Evolutionary conservation across 2,329 filamentous ascomycete genomes (phyloP), one percentile per base, ranked within the genome.

Genomic region (Sodiomyces alkalinus): DNA sequence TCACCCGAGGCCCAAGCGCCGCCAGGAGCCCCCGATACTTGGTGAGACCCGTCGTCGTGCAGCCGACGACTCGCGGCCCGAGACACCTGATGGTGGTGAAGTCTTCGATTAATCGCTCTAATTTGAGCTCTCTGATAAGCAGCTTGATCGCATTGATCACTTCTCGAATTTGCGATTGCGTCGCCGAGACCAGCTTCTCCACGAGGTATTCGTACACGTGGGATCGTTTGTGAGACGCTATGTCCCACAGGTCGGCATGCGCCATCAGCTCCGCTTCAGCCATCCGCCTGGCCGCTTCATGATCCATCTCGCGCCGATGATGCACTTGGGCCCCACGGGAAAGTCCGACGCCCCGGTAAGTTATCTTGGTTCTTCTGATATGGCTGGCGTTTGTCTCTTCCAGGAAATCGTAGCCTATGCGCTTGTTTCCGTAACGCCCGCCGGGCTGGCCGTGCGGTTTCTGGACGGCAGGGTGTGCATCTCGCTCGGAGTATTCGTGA

Each of bases 11-110:
- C 17, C 66, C 58, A 4, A 87, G 45, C 2, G 68, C 68, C 1
- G 73, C 60, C 14, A 92, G 57, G 3, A 87, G 57, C 1, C 65
- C 68, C 4, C 81, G 71, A 35, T 90, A 87, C 40, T 92, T 92
- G 49, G 74, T 76, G 7, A 92, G 46, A 1, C 82, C 81, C 0
- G 83, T 92, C 0, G 79, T 85, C 0, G 83, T 92, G 28, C 68
- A 67, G 19, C 67, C 65, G 4, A 87, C 52, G 15, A 81, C 59
- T 14, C 65, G 52, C 11, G 64, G 48, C 0, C 40, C 26, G 11
- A 51, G 43, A 2, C 37, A 32, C 3, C 40, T 41, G n/a, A 68
- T 44, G 5, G 58, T 43, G 5, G 42, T 40, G 7, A 63, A 51
- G 33, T 82, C 68, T 19, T 60, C 56, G 33, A 74, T 63, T 60